A percentile compares a stretch with the other conserved stretches of the same genome.
Conservation (phyloP, 768 basidiomycete genomes). For the Mycena metata region DNA sequence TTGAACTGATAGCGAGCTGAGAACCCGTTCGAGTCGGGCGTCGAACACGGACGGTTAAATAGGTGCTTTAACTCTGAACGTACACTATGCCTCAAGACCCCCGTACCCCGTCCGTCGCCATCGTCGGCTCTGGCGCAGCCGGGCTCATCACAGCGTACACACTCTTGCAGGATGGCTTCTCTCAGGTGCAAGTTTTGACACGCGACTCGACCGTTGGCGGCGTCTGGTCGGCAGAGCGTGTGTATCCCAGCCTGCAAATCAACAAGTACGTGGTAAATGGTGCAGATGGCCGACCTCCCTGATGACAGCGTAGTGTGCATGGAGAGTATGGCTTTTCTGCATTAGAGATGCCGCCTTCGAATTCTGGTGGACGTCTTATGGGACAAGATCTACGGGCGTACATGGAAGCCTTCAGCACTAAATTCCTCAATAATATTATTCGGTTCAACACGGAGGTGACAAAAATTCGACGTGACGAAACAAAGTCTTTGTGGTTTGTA, state of each 20-base stretch:
- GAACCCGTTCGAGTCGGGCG: too few relatives aligned
- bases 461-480: constrained; percentile 54
- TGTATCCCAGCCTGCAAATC: constrained; percentile 68
- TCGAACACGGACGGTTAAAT: background rate
- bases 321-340: constrained; percentile 74
- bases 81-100: constrained; percentile 20
- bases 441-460: constrained; percentile 63
- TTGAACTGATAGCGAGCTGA: too few relatives aligned
- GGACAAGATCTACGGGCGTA: constrained; percentile 70
- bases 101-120: constrained; percentile 47
- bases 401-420: constrained; percentile 65
- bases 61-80: background rate
- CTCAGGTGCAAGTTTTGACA: constrained; percentile 66
- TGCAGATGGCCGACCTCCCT: background rate
- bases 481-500: constrained; percentile 59
- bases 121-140: constrained; percentile 72
- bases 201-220: constrained; percentile 69
- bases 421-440: constrained; percentile 60
- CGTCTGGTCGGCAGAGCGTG: constrained; percentile 67
- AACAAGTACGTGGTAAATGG: constrained; percentile 65
- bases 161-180: constrained; percentile 70
- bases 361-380: constrained; percentile 59
- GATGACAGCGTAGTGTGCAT: constrained; percentile 60
- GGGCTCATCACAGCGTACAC: constrained; percentile 72
- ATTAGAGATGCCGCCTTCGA: constrained; percentile 65